A percentile compares a stretch with the other conserved stretches of the same genome.
These are phyloP conservation scores for Zymoseptoria pseudotritici DNA, from an alignment of 2,329 filamentous ascomycete genomes.

Conservation along the genomic window DNA sequence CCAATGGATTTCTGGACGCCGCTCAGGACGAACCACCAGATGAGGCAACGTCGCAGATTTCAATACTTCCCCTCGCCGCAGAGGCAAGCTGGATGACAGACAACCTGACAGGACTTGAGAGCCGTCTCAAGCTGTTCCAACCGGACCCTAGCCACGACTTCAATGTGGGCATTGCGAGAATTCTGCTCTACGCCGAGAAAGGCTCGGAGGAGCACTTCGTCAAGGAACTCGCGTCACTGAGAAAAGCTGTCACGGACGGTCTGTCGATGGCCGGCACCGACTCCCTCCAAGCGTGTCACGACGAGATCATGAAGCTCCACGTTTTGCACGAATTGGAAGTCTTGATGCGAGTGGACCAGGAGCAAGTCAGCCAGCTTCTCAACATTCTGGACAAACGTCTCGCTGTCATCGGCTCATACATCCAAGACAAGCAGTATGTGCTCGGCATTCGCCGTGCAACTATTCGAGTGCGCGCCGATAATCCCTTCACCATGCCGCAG, in stretches of 20 bases:
- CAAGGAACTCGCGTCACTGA: constrained; percentile 54
- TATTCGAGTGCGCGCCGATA: constrained; percentile 45
- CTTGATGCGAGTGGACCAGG: constrained; percentile 45
- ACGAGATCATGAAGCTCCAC: constrained; percentile 78
- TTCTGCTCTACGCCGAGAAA: constrained; percentile 51
- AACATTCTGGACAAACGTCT: constrained; percentile 52
- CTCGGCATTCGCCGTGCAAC: constrained; percentile 77
- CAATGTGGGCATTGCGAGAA: constrained; percentile 69
- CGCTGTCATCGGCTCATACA: constrained; percentile 81
- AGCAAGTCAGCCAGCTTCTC: constrained; percentile 5
- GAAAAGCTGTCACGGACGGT: constrained; percentile 62
- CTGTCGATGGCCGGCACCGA: constrained; percentile 70
- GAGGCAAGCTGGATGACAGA: constrained; percentile 89
- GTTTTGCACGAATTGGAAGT: constrained; percentile 80
- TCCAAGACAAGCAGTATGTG: constrained; percentile 88
- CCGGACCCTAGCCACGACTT: constrained; percentile 54
- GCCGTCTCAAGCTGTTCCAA: constrained; percentile 40
- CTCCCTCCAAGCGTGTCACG: constrained; percentile 77
- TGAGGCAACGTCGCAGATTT: constrained; percentile 1
- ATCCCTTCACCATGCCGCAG: constrained; percentile 58
- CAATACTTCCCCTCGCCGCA: constrained; percentile 64
- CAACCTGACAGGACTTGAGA: constrained; percentile 68
- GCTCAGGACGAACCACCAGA: constrained; percentile 3
- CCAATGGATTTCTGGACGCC: constrained; percentile 59
- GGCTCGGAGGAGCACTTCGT: constrained; percentile 47